phyloP scores from a whole-genome alignment of 352 stramenopile species.

The Phytopythium chamaehyphon region DNA sequence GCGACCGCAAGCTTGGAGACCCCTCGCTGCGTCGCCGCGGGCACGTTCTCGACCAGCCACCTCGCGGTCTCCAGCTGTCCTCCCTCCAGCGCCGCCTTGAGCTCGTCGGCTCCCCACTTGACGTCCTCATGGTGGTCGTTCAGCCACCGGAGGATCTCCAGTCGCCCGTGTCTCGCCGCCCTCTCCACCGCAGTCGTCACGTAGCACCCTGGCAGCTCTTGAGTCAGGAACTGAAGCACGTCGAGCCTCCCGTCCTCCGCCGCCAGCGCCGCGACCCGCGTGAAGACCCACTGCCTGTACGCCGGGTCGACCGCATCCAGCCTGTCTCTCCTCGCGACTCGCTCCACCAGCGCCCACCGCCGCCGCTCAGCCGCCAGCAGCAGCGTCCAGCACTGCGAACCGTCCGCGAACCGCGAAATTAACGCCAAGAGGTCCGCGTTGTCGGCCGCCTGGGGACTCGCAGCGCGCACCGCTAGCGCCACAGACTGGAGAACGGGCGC shows the following conservation, averaged over 20 bases:
- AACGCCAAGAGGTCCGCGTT: conserved; percentile 13
- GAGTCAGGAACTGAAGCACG: neutral
- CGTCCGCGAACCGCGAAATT: conserved; percentile 21
- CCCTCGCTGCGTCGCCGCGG: conserved; percentile 3
- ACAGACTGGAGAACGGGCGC: neutral
- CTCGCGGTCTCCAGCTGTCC: conserved; percentile 10
- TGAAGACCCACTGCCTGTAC: conserved; percentile 17
- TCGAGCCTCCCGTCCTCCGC: neutral
- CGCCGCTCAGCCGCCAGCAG: conserved; percentile 6
- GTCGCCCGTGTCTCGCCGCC: conserved; percentile 25
- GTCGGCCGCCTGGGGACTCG: neutral
- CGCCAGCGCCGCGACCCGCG: conserved; percentile 9
- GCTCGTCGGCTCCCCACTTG: conserved; percentile 22
- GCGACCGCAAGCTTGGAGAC: conserved; percentile 18
- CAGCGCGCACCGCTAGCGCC: neutral
- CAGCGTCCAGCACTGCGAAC: conserved; percentile 20
- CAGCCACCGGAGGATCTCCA: conserved; percentile 32
- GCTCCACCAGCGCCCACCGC: conserved; percentile 14
- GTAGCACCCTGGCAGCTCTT: conserved; percentile 21
- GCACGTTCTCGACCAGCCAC: conserved; percentile 18
- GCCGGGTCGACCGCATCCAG: conserved; percentile 2
- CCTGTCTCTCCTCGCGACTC: conserved; percentile 8
- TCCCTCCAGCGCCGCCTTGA: conserved; percentile 14
- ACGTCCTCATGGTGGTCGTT: conserved; percentile 8
- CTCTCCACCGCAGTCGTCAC: conserved; percentile 26